Base-by-base conservation (phyloP, 306 rosid genomes). In the Malus asiatica region DNA sequence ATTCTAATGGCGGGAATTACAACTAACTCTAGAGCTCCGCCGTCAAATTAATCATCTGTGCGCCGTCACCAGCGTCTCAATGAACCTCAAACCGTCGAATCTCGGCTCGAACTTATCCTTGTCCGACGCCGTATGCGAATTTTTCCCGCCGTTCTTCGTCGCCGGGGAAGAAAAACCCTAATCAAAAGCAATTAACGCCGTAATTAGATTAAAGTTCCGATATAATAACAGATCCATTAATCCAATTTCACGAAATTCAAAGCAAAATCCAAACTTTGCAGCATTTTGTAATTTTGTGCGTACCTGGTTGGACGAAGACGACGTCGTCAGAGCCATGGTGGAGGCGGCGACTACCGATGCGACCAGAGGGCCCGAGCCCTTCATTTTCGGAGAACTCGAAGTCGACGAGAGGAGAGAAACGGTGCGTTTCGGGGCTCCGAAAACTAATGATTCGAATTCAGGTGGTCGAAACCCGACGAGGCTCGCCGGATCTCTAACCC, bases 31-130 rank as follows among this genome's bases (percentile, higher is more conserved):
- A 11, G 29, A n/a, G 40, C 79, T 23, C 53, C 57, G 30, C 64
- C 30, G 55, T 65, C 72, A 6, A 12, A 45, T 1, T 6, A 3
- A 12, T 85, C 83, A 95, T 84, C 98, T 83, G 73, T 95, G 98
- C 15, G 98, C 98, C 44, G 98, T 95, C 58, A 95, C 89, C 42
- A 95, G 76, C 58, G 98, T 95, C 78, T 95, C 97, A 27, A 92
- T 90, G 87, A 95, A 95, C 29, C 92, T 90, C 86, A 95, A 81
- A 6, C 98, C 98, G 72, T 95, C 98, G 67, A 95, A 95, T 74
- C 86, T 90, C 67, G 98, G 98, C 53, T 90, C 90, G 69, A 90
- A 95, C 59, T 91, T 86, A 84, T 89, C 93, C 86, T 82, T 82
- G 38, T 63, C 79, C 59, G 81, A 52, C 42, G 84, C 25, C 4